These are phyloP conservation scores for Bonia amplexicaulis DNA, from an alignment of 176 grass and related monocot genomes.

Conservation along the genomic window DNA sequence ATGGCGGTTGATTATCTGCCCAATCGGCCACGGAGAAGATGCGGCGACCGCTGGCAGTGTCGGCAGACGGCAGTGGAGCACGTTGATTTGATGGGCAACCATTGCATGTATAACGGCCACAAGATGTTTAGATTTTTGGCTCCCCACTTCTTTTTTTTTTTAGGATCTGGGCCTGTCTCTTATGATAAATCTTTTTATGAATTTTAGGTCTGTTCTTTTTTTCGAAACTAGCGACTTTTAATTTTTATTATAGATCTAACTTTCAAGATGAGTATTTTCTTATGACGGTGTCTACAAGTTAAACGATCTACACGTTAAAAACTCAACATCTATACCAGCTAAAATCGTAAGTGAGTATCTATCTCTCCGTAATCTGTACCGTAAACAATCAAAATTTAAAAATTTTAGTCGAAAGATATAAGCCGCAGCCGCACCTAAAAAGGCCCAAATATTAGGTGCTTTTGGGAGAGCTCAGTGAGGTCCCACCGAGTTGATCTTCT, in stretches of 20 bases:
- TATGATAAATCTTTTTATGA: background rate
- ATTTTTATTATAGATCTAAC: too few species aligned
- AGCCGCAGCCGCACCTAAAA: too few species aligned
- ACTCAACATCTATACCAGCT: too few species aligned
- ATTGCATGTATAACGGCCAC: background rate
- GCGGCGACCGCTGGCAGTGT: background rate
- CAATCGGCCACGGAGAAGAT: background rate
- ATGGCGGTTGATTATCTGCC: background rate
- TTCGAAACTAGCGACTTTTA: too few species aligned
- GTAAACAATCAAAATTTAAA: too few species aligned
- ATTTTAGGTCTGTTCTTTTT: too few species aligned
- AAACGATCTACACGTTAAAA: too few species aligned
- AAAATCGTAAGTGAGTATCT: too few species aligned
- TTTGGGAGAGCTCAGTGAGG: background rate
- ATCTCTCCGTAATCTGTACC: too few species aligned
- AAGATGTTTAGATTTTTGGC: background rate
- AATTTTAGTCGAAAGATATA: too few species aligned
- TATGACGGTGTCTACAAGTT: too few species aligned
- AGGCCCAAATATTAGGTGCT: constrained; percentile 10
- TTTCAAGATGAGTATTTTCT: too few species aligned
- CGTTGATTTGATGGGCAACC: background rate
- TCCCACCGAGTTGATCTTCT: background rate
- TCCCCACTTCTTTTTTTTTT: background rate
- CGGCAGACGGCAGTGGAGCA: constrained; percentile 19
- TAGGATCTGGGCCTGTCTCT: background rate